Percentiles rank a stretch among this genome's conserved stretches.
Evolutionary conservation across 2,329 filamentous ascomycete genomes (phyloP).

Genomic region (Hortaea werneckii): DNA sequence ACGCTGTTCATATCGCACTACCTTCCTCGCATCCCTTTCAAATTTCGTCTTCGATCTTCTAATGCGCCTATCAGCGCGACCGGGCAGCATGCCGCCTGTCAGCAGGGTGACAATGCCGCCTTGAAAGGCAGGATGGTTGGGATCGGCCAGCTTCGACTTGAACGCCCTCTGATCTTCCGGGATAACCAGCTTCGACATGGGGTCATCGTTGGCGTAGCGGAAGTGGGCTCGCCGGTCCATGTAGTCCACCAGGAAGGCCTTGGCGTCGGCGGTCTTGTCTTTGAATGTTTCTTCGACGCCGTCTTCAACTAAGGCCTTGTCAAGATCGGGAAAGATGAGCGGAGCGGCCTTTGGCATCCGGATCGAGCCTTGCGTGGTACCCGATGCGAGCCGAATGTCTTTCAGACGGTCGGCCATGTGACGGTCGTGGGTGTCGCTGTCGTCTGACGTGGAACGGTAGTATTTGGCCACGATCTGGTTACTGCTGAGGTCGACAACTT

Average conservation of each 20-base stretch:
- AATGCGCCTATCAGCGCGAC: conserved; percentile 5
- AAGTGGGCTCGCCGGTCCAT: conserved; percentile 41
- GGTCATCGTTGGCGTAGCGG: conserved; percentile 36
- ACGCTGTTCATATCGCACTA: conserved; percentile 5
- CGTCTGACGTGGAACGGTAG: conserved; percentile 2
- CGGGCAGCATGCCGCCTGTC: conserved; percentile 35
- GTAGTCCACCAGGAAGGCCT: conserved; percentile 38
- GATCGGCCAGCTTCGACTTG: conserved; percentile 41
- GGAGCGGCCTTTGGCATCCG: conserved; percentile 38
- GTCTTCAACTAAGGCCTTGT: conserved; percentile 16
- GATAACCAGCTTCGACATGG: conserved; percentile 29
- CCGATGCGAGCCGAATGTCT: conserved; percentile 30
- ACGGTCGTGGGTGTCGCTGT: conserved; percentile 1
- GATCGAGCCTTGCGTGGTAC: conserved; percentile 31
- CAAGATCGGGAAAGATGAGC: conserved; percentile 39
- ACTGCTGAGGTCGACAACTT: conserved; percentile 28
- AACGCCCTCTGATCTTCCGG: conserved; percentile 29
- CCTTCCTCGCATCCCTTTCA: conserved; percentile 5
- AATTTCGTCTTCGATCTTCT: conserved; percentile 7
- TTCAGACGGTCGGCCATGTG: conserved; percentile 20
- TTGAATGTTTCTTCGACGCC: conserved; percentile 18
- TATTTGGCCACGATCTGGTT: conserved; percentile 23
- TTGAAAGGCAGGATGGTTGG: conserved; percentile 41
- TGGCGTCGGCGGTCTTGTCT: conserved; percentile 18
- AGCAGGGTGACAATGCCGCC: conserved; percentile 39